Percentiles rank a stretch among this genome's conserved stretches.
Evolutionary conservation across 176 grass and related monocot genomes (phyloP).

Genomic region (Canna indica): DNA sequence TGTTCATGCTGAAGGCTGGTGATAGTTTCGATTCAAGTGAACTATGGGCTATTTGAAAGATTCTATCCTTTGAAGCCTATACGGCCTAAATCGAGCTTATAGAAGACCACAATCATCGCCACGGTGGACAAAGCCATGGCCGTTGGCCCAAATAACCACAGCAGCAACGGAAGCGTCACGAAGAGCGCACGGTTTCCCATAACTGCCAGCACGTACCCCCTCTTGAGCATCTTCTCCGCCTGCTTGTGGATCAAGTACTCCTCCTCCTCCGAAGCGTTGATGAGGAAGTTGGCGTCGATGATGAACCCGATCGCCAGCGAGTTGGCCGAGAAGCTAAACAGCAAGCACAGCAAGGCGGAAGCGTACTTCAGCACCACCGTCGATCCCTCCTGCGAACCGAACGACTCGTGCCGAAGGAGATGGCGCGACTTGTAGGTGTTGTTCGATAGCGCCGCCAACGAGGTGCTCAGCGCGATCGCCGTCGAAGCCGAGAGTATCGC

Average conservation of each 20-base stretch:
- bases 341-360: slow-evolving; percentile 19
- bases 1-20: too few species aligned
- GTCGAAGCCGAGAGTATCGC: slow-evolving; percentile 32
- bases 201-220: slow-evolving; percentile 24
- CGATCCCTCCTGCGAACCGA: slow-evolving; percentile 22
- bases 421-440: slow-evolving; percentile 23
- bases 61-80: neutral
- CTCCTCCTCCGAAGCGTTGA: slow-evolving; percentile 19
- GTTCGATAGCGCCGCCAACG: slow-evolving; percentile 32
- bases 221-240: slow-evolving; percentile 25
- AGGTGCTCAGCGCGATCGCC: slow-evolving; percentile 22
- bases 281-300: slow-evolving; percentile 34
- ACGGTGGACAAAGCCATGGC: slow-evolving; percentile 27
- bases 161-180: slow-evolving; percentile 21
- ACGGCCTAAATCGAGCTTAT: neutral
- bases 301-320: slow-evolving; percentile 27
- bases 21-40: too few species aligned
- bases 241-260: slow-evolving; percentile 7
- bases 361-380: slow-evolving; percentile 28
- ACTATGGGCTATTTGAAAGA: neutral
- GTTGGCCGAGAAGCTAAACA: slow-evolving; percentile 31
- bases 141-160: slow-evolving; percentile 34
- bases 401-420: slow-evolving; percentile 13
- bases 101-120: slow-evolving; percentile 11
- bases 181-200: slow-evolving; percentile 27